Conservation (phyloP, 1,284 basidiomycete genomes). For the Cystobasidium slooffiae region DNA sequence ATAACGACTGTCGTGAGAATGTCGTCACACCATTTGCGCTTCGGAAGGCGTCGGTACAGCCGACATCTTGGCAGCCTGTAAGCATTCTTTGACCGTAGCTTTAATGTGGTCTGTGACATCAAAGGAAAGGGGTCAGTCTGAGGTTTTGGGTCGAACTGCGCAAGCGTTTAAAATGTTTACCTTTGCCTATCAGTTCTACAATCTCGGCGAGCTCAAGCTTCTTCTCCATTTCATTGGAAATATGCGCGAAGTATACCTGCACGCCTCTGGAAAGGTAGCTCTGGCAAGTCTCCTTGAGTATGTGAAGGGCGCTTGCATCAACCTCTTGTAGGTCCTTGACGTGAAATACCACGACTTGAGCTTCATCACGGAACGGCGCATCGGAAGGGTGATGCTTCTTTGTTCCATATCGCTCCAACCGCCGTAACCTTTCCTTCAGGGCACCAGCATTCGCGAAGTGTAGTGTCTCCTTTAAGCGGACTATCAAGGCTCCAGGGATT, state of each 20-base stretch:
- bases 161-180: not conserved
- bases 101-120: constrained; percentile 26
- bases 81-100: constrained; percentile 33
- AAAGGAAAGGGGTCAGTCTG: not conserved
- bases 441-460: constrained; percentile 90
- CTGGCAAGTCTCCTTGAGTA: constrained; percentile 77
- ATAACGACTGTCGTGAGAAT: too few species aligned
- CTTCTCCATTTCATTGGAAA: constrained; percentile 19
- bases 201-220: constrained; percentile 21
- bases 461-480: constrained; percentile 77
- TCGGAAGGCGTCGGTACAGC: not conserved
- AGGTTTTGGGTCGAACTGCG: not conserved
- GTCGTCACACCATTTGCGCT: constrained; percentile 10
- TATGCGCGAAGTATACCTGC: constrained; percentile 39
- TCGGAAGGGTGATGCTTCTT: constrained; percentile 82
- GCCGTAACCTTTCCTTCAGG: constrained; percentile 77
- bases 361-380: constrained; percentile 72
- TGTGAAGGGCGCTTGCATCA: constrained; percentile 68
- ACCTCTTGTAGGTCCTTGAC: constrained; percentile 66
- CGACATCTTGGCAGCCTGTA: constrained; percentile 8
- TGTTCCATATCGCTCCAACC: constrained; percentile 64
- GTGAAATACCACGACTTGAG: constrained; percentile 81
- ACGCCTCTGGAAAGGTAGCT: constrained; percentile 66
- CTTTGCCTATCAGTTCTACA: constrained; percentile 27
- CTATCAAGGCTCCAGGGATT: constrained; percentile 73